Evolutionary conservation across 2,329 filamentous ascomycete species (phyloP).

Genomic region (Aspergillus aculeatinus): DNA sequence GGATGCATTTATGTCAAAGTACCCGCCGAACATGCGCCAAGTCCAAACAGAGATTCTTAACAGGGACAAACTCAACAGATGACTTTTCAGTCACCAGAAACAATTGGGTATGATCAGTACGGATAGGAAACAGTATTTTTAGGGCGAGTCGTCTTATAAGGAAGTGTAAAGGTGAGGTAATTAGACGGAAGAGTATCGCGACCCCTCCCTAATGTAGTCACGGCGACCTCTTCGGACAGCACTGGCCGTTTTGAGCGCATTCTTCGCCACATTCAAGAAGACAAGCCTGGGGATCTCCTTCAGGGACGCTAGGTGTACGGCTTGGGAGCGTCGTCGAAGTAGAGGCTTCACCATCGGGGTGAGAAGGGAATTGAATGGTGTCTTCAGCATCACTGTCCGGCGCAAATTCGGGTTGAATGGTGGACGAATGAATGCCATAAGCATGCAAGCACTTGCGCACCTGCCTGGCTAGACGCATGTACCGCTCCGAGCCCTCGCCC

Average conservation of each 20-base stretch:
- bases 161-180: background rate
- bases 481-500: conserved; percentile 71
- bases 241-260: conserved; percentile 43
- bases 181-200: conserved; percentile 9
- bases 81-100: background rate
- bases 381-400: conserved; percentile 40
- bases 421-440: conserved; percentile 94
- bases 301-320: conserved; percentile 37
- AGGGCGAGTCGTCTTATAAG: background rate
- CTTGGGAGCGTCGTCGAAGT: conserved; percentile 29
- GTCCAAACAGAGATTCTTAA: background rate
- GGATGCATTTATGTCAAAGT: background rate
- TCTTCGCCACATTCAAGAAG: conserved; percentile 50
- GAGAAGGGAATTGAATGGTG: conserved; percentile 21
- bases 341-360: conserved; percentile 19
- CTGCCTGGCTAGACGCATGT: conserved; percentile 84
- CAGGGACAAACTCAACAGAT: background rate
- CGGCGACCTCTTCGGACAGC: conserved; percentile 39
- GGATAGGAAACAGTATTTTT: background rate
- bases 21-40: conserved; percentile 2
- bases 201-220: conserved; percentile 10
- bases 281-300: conserved; percentile 41
- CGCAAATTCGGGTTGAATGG: conserved; percentile 86
- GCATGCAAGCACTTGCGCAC: conserved; percentile 87
- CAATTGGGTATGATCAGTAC: conserved; percentile 1